phyloP scores from a whole-genome alignment of 1,139 yeast species.

The Suhomyces bokatorum region DNA sequence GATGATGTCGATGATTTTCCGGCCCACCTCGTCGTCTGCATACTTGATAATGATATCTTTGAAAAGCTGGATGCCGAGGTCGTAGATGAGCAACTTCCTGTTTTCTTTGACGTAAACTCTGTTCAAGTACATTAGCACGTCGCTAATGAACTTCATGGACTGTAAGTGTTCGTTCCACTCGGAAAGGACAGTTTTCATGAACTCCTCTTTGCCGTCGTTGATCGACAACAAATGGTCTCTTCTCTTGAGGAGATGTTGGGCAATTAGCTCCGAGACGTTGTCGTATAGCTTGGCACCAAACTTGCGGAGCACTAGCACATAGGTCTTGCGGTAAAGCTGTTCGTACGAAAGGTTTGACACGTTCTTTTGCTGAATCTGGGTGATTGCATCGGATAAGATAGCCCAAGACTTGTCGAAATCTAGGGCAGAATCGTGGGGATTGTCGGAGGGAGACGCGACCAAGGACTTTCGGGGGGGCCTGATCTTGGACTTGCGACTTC shows the following conservation, averaged over 20 bases:
- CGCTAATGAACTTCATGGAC: conserved; percentile 79
- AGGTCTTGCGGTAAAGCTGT: conserved; percentile 79
- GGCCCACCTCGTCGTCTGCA: conserved; percentile 53
- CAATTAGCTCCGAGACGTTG: conserved; percentile 54
- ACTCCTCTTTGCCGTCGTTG: conserved; percentile 28
- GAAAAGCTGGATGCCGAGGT: conserved; percentile 63
- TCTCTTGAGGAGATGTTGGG: conserved; percentile 45
- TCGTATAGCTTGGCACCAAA: conserved; percentile 71
- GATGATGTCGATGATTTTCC: conserved; percentile 47
- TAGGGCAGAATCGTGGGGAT: conserved; percentile 30
- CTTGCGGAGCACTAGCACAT: conserved; percentile 74
- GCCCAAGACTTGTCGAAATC: conserved; percentile 75
- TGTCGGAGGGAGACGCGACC: conserved; percentile 24
- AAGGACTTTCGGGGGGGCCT: conserved; percentile 69
- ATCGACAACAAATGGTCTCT: conserved; percentile 26
- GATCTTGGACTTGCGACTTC: conserved; percentile 57
- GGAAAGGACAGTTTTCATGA: conserved; percentile 47
- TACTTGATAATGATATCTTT: conserved; percentile 43
- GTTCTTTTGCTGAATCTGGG: conserved; percentile 71
- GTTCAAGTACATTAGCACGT: conserved; percentile 83
- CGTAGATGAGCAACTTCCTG: conserved; percentile 67
- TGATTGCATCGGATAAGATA: conserved; percentile 69
- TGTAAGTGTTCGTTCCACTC: conserved; percentile 79
- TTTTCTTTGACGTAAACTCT: conserved; percentile 81
- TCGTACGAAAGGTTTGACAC: conserved; percentile 82